Conservation (phyloP, 2,329 filamentous ascomycete species). For the Botryotinia globosa region DNA sequence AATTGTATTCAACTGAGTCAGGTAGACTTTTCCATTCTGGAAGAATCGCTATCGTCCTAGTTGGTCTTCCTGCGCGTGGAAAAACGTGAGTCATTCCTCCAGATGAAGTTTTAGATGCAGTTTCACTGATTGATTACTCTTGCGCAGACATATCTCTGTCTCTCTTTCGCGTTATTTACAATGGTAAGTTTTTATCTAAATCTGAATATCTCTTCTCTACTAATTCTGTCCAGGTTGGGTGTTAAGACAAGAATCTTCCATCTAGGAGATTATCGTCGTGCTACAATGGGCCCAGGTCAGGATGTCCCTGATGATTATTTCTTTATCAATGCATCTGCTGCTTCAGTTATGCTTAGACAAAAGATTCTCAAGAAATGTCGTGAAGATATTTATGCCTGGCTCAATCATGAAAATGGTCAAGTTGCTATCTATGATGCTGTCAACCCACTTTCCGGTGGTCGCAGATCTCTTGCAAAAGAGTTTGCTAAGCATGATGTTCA, state of each 20-base stretch:
- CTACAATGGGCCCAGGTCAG: constrained; percentile 78
- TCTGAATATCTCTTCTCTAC: constrained; percentile 3
- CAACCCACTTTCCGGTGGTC: constrained; percentile 80
- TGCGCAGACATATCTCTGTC: constrained; percentile 79
- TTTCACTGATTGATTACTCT: neutral
- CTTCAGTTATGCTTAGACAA: constrained; percentile 88
- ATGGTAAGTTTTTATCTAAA: constrained; percentile 56
- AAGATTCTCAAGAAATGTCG: constrained; percentile 97
- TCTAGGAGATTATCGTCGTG: constrained; percentile 90
- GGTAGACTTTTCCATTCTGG: constrained; percentile 96
- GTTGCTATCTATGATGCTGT: constrained; percentile 99
- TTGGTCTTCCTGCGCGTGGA: constrained; percentile 88
- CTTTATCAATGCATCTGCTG: constrained; percentile 88
- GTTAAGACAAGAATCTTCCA: constrained; percentile 99
- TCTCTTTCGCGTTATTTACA: constrained; percentile 90
- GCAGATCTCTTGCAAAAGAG: constrained; percentile 84
- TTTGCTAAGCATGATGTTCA: constrained; percentile 97
- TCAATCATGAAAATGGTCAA: constrained; percentile 96
- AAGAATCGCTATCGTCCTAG: constrained; percentile 94
- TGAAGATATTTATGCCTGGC: constrained; percentile 93
- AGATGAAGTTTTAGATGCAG: neutral
- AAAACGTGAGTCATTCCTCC: constrained; percentile 67
- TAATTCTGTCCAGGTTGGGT: constrained; percentile 63
- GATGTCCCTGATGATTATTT: constrained; percentile 97
- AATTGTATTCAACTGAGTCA: constrained; percentile 97